Evolutionary conservation across 305 asterid species (phyloP), one percentile per base, ranked within the genome.

Genomic region (Fraxinus albicans): DNA sequence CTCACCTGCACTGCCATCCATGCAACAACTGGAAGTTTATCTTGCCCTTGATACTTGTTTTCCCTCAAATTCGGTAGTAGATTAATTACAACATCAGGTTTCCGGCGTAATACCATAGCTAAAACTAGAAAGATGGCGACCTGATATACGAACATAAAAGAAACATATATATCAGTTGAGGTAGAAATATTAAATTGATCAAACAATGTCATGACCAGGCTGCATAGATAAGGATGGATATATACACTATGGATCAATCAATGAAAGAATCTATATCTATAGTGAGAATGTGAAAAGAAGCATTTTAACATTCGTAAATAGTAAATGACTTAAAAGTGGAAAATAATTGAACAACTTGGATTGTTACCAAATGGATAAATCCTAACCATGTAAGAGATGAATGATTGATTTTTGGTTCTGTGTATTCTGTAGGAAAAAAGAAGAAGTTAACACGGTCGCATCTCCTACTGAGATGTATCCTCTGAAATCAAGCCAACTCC

Each of bases 1-100:
- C 77, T 81, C 75, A 92, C 99, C 96, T 94, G 99, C 89, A 86
- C 89, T 76, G 88, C 83, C 94, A 91, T 94, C 99, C 99, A 95
- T 38, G 86, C 78, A 67, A 91, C 73, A 76, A 95, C 88, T 53
- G 93, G 91, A 82, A 94, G 97, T 81, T 90, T 94, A 78, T 93
- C 97, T 86, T 90, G 97, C 31, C 97, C 97, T 85, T 90, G 97
- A 83, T 93, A 93, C 89, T 90, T 94, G 69, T 58, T 87, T 47
- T 90, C 95, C 82, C 86, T 87, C 90, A 92, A 80, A 17, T 77
- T 89, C 27, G 97, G 93, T 78, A 93, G 79, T 50, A 90, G 33
- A 77, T 58, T 87, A 83, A 90, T 79, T 76, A 92, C 79, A 60
- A 88, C 93, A 79, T 93, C 96, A 31, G 98, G 97, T 82, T 92